Conservation (phyloP, 2,329 filamentous ascomycete species). For the Pseudogymnoascus verrucosus region DNA sequence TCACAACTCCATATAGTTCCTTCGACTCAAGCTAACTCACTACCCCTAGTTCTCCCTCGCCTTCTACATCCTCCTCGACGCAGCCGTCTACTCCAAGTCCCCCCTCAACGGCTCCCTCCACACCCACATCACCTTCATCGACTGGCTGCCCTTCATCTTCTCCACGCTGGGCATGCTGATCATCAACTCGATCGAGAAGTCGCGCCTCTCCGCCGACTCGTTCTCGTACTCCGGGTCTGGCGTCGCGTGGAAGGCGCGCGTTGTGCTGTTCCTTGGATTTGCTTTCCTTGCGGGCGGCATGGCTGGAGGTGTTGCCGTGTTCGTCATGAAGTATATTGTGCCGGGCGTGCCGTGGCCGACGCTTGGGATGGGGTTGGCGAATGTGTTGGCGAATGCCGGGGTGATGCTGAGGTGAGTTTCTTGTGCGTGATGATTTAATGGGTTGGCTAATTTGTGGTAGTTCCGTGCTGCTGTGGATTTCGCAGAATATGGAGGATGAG, state of each 20-base stretch:
- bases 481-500: conserved; percentile 67
- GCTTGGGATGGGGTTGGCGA: conserved; percentile 57
- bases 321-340: conserved; percentile 58
- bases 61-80: conserved; percentile 62
- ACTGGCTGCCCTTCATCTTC: conserved; percentile 64
- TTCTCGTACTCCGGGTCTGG: conserved; percentile 55
- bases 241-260: conserved; percentile 61
- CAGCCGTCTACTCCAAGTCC: conserved; percentile 59
- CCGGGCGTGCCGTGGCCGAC: conserved; percentile 50
- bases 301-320: conserved; percentile 61
- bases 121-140: conserved; percentile 57
- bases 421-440: background rate
- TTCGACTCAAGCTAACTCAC: background rate
- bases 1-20: background rate
- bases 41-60: conserved; percentile 53
- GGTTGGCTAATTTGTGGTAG: conserved; percentile 27
- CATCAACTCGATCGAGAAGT: conserved; percentile 63
- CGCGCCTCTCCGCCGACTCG: conserved; percentile 53
- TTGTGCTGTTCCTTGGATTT: conserved; percentile 60
- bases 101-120: conserved; percentile 45
- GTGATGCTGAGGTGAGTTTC: conserved; percentile 49
- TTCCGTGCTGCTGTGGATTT: conserved; percentile 58
- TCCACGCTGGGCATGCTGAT: conserved; percentile 61
- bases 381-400: conserved; percentile 56
- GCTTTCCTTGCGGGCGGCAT: conserved; percentile 58